Conservation (phyloP, 2,329 filamentous ascomycete species). For the Phyllosticta citribraziliensis region DNA sequence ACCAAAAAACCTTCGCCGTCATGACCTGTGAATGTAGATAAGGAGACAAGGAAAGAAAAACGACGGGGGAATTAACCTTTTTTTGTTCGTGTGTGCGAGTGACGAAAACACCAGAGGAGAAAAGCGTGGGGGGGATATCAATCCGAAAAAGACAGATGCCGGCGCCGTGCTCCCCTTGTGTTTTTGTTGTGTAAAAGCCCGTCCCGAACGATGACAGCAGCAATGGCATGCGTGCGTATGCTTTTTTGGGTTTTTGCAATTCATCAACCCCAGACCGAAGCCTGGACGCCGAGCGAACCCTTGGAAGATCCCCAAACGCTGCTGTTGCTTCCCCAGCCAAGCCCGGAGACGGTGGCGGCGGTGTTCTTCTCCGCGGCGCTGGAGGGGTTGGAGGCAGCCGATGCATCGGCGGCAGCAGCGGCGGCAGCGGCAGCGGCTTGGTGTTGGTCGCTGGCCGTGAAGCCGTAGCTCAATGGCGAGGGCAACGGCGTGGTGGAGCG, state of each 20-base stretch:
- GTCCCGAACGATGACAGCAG: background rate
- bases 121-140: background rate
- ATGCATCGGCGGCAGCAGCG: constrained; percentile 45
- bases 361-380: constrained; percentile 32
- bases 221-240: constrained; percentile 15
- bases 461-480: constrained; percentile 75
- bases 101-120: background rate
- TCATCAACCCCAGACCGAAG: constrained; percentile 81
- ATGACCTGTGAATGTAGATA: background rate
- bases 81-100: background rate
- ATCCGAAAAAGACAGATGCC: background rate
- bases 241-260: constrained; percentile 3
- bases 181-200: background rate
- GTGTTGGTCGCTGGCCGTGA: constrained; percentile 47
- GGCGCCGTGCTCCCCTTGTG: background rate
- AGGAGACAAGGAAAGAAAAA: background rate
- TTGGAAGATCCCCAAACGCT: constrained; percentile 74
- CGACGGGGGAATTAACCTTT: background rate
- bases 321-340: constrained; percentile 67
- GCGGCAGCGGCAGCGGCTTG: constrained; percentile 30
- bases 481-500: constrained; percentile 82
- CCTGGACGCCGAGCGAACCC: constrained; percentile 67
- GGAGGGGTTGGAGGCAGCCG: constrained; percentile 49
- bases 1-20: background rate
- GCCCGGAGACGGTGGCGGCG: constrained; percentile 20